Base-by-base conservation (phyloP, 1,139 yeast species). In the Scheffersomyces quercinus region DNA sequence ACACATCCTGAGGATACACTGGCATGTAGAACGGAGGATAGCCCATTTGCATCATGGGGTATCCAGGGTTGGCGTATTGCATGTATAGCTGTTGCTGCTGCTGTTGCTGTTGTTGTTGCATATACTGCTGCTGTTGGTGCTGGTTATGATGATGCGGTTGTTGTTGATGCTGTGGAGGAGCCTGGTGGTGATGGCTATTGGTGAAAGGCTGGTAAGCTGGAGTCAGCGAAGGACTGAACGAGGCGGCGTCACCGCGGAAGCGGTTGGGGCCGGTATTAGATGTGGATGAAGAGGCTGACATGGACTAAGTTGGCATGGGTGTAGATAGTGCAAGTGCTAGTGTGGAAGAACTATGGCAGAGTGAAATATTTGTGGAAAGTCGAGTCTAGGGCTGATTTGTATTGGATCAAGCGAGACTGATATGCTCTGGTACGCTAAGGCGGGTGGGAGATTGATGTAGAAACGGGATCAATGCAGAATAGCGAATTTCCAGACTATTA, bases 211-310 rank as follows among this genome's bases (percentile, higher is more conserved):
- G 47, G 30, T 43, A 38, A 38, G 45, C 30, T n/a, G 52, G 43
- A 39, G 46, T 50, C 35, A 59, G 63, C 43, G 67, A 57, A 10
- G 77, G 77, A 15, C 68, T 65, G 47, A 71, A 71, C 40, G 70
- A 67, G 41, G 72, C 71, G 28, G 75, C 75, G 56, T 70, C 75
- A 39, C 70, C 65, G 51, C 75, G 72, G 53, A 71, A 71, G 43
- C 75, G 69, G 51, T 63, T 65, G 40, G 73, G 65, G 16, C 73
- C 72, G 37, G 67, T 51, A 42, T 54, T 62, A 16, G 62, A 52
- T 37, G 60, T 52, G 24, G 58, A 46, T 41, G 64, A 50, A 30
- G 60, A 45, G 38, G 52, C 40, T 34, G 56, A 54, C 55, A 47
- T 54, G 29, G 46, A 32, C 12, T 41, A 32, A 11, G 39, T 32